Evolutionary conservation across 2,329 filamentous ascomycete species (phyloP).

Genomic region (Ascochyta fabae): DNA sequence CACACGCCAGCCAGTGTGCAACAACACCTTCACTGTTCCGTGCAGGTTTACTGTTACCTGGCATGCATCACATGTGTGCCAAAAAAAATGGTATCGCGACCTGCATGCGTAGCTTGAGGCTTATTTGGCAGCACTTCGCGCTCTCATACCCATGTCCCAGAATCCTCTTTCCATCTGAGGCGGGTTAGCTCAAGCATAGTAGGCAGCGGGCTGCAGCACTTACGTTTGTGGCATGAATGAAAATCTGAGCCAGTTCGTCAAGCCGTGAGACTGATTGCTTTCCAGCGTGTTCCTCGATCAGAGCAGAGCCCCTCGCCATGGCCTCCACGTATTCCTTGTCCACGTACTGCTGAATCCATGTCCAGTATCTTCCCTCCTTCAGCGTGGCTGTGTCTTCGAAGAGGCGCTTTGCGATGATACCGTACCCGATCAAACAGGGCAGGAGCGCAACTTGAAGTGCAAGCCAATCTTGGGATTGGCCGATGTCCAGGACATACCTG

Average conservation of each 20-base stretch:
- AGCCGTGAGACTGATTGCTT: constrained; percentile 75
- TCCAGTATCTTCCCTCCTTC: constrained; percentile 74
- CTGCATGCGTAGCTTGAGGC: neutral
- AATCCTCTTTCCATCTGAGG: constrained; percentile 74
- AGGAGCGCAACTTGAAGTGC: constrained; percentile 84
- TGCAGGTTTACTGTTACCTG: neutral
- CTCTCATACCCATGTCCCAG: constrained; percentile 70
- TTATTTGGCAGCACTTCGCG: constrained; percentile 1
- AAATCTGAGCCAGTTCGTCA: constrained; percentile 83
- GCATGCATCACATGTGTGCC: neutral
- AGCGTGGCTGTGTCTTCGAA: constrained; percentile 66
- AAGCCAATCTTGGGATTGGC: constrained; percentile 85
- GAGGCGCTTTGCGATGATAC: constrained; percentile 75
- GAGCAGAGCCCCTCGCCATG: constrained; percentile 70
- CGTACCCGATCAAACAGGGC: constrained; percentile 90
- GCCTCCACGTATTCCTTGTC: constrained; percentile 79
- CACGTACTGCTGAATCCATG: constrained; percentile 90
- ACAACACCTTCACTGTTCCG: neutral
- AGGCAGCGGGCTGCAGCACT: constrained; percentile 33
- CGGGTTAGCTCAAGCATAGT: constrained; percentile 18
- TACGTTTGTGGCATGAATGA: constrained; percentile 85
- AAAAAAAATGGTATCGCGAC: neutral
- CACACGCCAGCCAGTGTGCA: neutral
- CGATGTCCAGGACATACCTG: constrained; percentile 83
- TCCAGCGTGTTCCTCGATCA: constrained; percentile 78